Conservation (phyloP, 176 grass and related monocot species). For the Musa schizocarpa region DNA sequence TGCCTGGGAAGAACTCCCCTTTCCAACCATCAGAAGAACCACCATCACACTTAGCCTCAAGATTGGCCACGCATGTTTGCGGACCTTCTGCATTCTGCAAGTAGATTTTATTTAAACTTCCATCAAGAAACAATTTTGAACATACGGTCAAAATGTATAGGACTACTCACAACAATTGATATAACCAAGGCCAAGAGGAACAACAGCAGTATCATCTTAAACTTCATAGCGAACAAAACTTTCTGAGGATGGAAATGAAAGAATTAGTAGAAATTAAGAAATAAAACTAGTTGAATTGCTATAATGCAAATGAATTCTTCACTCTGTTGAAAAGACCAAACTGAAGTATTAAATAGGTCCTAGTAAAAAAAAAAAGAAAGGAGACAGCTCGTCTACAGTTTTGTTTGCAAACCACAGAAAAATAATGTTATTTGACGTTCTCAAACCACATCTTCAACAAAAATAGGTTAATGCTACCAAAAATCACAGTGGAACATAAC, state of each 20-base stretch:
- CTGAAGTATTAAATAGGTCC: neutral
- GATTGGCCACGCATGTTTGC: constrained; percentile 53
- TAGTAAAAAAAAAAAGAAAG: too few relatives aligned
- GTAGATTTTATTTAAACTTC: neutral
- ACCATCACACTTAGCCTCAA: constrained; percentile 37
- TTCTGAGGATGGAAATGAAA: neutral
- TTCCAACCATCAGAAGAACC: constrained; percentile 44
- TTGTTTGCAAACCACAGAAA: neutral
- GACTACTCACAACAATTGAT: constrained; percentile 31
- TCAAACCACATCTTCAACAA: neutral
- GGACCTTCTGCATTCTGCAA: constrained; percentile 29
- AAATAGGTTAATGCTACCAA: neutral
- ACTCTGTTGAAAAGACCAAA: neutral
- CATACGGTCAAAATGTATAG: neutral
- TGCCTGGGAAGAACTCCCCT: constrained; percentile 72
- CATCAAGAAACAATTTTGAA: neutral
- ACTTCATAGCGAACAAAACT: constrained; percentile 32
- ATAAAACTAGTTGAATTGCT: neutral
- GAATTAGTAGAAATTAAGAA: neutral
- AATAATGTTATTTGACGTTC: neutral
- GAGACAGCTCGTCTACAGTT: neutral
- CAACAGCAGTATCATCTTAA: constrained; percentile 18
- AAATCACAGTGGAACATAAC: neutral
- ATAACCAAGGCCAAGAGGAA: constrained; percentile 29
- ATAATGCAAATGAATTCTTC: too few relatives aligned